Base-by-base conservation (phyloP, 306 rosid genomes). In the Citrullus colocynthis region DNA sequence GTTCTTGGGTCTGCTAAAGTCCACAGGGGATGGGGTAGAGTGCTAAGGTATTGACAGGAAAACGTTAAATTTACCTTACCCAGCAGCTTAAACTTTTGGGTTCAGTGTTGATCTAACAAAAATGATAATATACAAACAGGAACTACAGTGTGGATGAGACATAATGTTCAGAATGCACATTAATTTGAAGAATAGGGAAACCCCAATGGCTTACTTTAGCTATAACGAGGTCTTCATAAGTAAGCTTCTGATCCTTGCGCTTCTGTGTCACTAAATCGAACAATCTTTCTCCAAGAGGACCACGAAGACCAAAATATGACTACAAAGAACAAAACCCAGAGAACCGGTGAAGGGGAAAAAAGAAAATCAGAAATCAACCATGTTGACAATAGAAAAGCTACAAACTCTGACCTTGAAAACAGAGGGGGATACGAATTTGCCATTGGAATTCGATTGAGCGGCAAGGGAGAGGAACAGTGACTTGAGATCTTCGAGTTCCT, bases 191-290 rank as follows among this genome's bases (percentile, higher is more conserved):
- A 70, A 70, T 1, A 44, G 39, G 21, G 13, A 70, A 45, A 17
- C 48, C 60, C 64, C 60, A 30, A 74, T 74, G 18, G 74, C 81
- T 88, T 82, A 90, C 98, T 83, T 95, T 95, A 79, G 97, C 89
- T 64, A 92, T 41, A 54, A 95, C 93, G 15, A 95, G 92, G 85
- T 92, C 98, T 82, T 92, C 92, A 78, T 89, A 90, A 39, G 91
- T 87, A 81, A 95, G 87, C n/a, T 76, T 84, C 39, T 86, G 85
- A 84, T 94, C 97, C 86, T 87, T 86, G 41, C 98, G 92, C 70
- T 90, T 80, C 74, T 86, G 95, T 24, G 96, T 81, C 83, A 87
- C 89, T 49, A 95, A 84, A 86, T 88, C 89, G 75, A 90, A 90
- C 87, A 87, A 57, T 72, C 97, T 84, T 69, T 87, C 96, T 57